Evolutionary conservation across 176 grass and related monocot species (phyloP).

Genomic region (Hordeum marinum): DNA sequence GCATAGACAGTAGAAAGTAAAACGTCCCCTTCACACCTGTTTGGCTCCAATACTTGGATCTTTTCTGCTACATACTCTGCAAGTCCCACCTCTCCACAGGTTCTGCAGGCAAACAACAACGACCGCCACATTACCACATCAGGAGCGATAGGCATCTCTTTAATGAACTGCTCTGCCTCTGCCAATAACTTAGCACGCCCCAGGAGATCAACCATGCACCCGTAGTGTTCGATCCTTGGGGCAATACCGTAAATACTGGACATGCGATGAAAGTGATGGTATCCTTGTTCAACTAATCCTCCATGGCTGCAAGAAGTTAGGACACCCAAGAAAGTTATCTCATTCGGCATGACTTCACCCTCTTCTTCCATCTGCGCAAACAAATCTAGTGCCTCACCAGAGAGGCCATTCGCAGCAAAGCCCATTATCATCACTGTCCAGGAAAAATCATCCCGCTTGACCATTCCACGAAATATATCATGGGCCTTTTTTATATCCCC

Average conservation of each 20-base stretch:
- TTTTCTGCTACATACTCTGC: constrained; percentile 68
- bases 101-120: constrained; percentile 75
- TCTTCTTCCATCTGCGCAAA: constrained; percentile 85
- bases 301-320: constrained; percentile 87
- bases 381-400: constrained; percentile 68
- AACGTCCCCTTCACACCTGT: constrained; percentile 47
- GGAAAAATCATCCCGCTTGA: constrained; percentile 60
- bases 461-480: constrained; percentile 57
- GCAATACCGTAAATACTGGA: constrained; percentile 49
- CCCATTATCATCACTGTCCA: constrained; percentile 93
- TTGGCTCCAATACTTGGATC: constrained; percentile 59
- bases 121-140: constrained; percentile 80
- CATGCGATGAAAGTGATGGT: constrained; percentile 75
- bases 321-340: constrained; percentile 77
- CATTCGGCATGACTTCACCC: constrained; percentile 57
- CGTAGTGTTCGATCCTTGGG: constrained; percentile 72
- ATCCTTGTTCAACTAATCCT: constrained; percentile 76
- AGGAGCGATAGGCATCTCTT: constrained; percentile 63
- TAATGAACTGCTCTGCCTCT: constrained; percentile 60
- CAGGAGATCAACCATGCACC: constrained; percentile 86
- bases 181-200: constrained; percentile 74
- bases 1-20: constrained; percentile 96
- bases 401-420: constrained; percentile 69
- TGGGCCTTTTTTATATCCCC: constrained; percentile 77
- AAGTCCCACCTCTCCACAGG: constrained; percentile 49